phyloP scores from a whole-genome alignment of 1,139 yeast species.

The Lizanozyma gosingica region DNA sequence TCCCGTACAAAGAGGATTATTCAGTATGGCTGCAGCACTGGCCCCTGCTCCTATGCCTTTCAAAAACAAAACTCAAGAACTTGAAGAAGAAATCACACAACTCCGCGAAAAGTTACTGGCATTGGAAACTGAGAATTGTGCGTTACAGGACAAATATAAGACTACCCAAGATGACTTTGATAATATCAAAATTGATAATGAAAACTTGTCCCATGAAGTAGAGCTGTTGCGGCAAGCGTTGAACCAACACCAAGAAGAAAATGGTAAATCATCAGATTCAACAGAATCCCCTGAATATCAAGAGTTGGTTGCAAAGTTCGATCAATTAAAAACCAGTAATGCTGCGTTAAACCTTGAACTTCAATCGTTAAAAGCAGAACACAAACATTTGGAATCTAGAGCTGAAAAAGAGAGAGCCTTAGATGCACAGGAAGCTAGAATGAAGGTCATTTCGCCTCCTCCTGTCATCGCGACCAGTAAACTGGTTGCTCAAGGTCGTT shows the following conservation, averaged over 20 bases:
- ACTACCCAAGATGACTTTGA: constrained; percentile 3
- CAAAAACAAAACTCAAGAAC: constrained; percentile 5
- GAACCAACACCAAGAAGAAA: neutral
- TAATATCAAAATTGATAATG: constrained; percentile 2
- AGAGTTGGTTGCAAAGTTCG: constrained; percentile 9
- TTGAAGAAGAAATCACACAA: constrained; percentile 2
- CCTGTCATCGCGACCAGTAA: neutral
- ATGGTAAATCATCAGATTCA: neutral
- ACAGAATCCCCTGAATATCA: neutral
- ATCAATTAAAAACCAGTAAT: constrained; percentile 19
- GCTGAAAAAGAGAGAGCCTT: neutral
- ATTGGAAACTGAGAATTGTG: constrained; percentile 1
- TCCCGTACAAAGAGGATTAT: neutral
- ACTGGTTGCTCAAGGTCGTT: neutral
- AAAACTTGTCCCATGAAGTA: constrained; percentile 4
- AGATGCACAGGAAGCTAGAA: neutral
- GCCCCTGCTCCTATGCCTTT: neutral
- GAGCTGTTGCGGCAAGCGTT: constrained; percentile 2
- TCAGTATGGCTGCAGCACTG: neutral
- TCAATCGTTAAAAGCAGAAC: constrained; percentile 22
- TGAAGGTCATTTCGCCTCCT: neutral
- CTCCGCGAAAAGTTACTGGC: constrained; percentile 1
- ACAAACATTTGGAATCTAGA: neutral
- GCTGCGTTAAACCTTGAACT: constrained; percentile 34
- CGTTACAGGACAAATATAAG: constrained; percentile 1